Evolutionary conservation across 768 basidiomycete genomes (phyloP).

Genomic region (Lactifluus pinguis): DNA sequence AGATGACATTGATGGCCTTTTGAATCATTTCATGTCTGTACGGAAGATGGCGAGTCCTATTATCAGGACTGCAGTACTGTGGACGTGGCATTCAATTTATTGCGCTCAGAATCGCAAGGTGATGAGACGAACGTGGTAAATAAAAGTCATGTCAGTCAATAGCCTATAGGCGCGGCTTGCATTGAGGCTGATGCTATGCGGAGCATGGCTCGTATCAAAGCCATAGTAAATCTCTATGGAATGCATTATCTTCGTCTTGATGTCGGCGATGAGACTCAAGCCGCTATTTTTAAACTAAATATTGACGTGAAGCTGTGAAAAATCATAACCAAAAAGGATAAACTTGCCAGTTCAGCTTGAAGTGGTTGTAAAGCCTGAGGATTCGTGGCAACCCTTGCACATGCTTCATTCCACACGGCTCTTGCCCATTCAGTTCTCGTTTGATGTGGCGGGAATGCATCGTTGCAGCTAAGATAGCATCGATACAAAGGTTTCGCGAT

Average conservation of each 20-base stretch:
- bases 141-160: background rate
- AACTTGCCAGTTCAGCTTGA: background rate
- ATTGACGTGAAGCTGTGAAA: background rate
- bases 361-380: background rate
- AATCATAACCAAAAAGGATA: no score
- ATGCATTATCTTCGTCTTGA: background rate
- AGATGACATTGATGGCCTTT: constrained; percentile 5
- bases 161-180: background rate
- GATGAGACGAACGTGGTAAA: background rate
- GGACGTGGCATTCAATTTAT: background rate
- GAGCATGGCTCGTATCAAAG: constrained; percentile 2
- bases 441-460: background rate
- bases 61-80: background rate
- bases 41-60: background rate
- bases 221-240: background rate
- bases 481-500: background rate
- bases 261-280: background rate
- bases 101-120: background rate
- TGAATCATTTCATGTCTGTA: constrained; percentile 9
- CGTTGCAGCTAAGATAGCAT: background rate
- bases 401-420: background rate
- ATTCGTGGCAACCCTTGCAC: background rate
- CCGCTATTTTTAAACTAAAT: background rate
- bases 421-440: background rate
- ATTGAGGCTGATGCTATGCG: background rate